Evolutionary conservation across 495 filamentous ascomycete species (phyloP), one percentile per base, ranked within the genome.

Genomic region (Apodospora peruviana): DNA sequence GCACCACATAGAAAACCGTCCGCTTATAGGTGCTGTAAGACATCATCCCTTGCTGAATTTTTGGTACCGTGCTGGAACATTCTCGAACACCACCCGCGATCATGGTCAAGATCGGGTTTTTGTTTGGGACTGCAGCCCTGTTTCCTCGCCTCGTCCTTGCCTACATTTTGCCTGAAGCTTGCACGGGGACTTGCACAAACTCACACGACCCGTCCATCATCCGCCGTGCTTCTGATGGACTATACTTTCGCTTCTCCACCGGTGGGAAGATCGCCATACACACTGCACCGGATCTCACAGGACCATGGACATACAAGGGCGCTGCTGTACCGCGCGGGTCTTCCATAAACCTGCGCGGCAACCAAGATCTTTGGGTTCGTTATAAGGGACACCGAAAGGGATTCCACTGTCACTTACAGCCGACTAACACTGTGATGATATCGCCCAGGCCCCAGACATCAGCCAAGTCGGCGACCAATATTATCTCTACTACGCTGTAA

Each of bases 191-290:
- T 19, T 88, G 84, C 67, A 74, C 65, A 50, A 78, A 79, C 45
- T 64, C 76, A 23, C 82, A 88, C 44, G 85, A 88, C 54, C 83
- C 83, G 16, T 65, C 78, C 27, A 69, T 88, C 47, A 79, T 85
- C 51, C 76, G 75, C 29, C 80, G 85, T 46, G 57, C n/a, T n/a
- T n/a, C 58, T 2, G 85, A 88, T 60, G 83, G 84, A 16, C 82
- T 67, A 2, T 90, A 87, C 67, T 90, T 83, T 68, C 81, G 82
- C 36, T 89, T 88, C 67, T 77, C 77, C 1, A 88, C 86, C 0
- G 78, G 79, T 22, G 77, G 73, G 18, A 74, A 72, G 40, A 78
- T 90, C 48, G 65, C 72, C 34, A 77, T 83, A 23, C 72, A 78
- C 47, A 81, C 77, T 0, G 74, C 85, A 0, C 60, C 75, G 5